Evolutionary conservation across 495 filamentous ascomycete genomes (phyloP).

Genomic region (Hypoxylon lienhwacheense): DNA sequence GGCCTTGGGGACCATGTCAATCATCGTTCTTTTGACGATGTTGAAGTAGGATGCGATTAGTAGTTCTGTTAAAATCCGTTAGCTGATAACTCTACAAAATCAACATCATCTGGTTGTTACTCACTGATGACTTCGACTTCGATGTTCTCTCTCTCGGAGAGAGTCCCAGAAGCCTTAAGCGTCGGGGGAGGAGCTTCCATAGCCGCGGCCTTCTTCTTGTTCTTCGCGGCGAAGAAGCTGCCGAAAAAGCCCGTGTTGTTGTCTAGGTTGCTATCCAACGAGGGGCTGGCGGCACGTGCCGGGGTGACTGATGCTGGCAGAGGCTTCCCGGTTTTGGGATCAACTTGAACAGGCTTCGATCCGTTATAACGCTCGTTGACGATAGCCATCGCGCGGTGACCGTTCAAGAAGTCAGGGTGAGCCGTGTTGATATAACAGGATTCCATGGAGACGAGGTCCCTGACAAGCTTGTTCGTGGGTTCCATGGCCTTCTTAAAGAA

Average conservation of each 20-base stretch:
- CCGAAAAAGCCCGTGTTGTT: slow-evolving; percentile 84
- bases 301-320: slow-evolving; percentile 67
- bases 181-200: slow-evolving; percentile 95
- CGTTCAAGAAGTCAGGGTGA: slow-evolving; percentile 97
- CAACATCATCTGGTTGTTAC: slow-evolving; percentile 47
- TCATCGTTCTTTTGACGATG: slow-evolving; percentile 97
- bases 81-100: slow-evolving; percentile 8
- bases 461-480: slow-evolving; percentile 95
- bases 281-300: slow-evolving; percentile 70
- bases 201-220: slow-evolving; percentile 99
- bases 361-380: slow-evolving; percentile 86
- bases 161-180: slow-evolving; percentile 87
- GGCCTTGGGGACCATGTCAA: slow-evolving; percentile 99
- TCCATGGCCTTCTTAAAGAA: slow-evolving; percentile 99
- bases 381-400: slow-evolving; percentile 95
- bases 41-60: slow-evolving; percentile 97
- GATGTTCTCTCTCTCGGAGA: slow-evolving; percentile 88
- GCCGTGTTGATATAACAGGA: slow-evolving; percentile 97
- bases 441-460: slow-evolving; percentile 93
- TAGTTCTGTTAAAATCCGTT: slow-evolving; percentile 63
- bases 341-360: slow-evolving; percentile 89
- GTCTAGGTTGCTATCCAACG: slow-evolving; percentile 55
- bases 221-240: slow-evolving; percentile 95
- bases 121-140: slow-evolving; percentile 99
- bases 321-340: slow-evolving; percentile 98